A percentile compares a stretch with the other conserved stretches of the same genome.
These are phyloP conservation scores for Botrytis sinoallii DNA, from an alignment of 2,329 filamentous ascomycete genomes.

Conservation along the genomic window DNA sequence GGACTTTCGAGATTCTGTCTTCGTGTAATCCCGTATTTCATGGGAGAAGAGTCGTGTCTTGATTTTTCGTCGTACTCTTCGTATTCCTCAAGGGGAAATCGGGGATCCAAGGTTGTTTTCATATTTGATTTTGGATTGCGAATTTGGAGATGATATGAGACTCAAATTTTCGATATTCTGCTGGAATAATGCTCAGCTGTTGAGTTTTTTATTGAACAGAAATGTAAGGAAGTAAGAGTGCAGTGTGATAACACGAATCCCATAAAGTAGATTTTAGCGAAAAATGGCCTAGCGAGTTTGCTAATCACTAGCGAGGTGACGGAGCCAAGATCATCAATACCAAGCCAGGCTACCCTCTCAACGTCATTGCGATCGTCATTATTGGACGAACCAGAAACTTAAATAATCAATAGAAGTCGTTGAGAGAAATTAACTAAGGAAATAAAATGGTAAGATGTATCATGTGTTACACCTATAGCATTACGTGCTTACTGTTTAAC, in stretches of 20 bases:
- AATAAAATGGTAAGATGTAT: background rate
- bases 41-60: background rate
- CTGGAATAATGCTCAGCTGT: background rate
- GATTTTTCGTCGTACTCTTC: background rate
- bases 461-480: background rate
- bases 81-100: background rate
- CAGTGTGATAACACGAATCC: background rate
- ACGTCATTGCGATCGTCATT: background rate
- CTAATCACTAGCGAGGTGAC: background rate
- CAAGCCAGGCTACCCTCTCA: background rate
- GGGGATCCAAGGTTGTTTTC: background rate
- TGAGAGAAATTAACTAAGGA: background rate
- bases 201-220: no score
- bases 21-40: background rate
- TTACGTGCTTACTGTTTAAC: background rate
- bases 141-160: background rate
- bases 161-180: background rate
- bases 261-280: background rate
- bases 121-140: background rate
- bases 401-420: background rate
- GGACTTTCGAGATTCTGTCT: background rate
- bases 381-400: no score
- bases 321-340: background rate
- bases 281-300: background rate
- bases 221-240: background rate